Conservation (phyloP, 768 basidiomycete species). For the button mushroom (Agaricus bisporus) region DNA sequence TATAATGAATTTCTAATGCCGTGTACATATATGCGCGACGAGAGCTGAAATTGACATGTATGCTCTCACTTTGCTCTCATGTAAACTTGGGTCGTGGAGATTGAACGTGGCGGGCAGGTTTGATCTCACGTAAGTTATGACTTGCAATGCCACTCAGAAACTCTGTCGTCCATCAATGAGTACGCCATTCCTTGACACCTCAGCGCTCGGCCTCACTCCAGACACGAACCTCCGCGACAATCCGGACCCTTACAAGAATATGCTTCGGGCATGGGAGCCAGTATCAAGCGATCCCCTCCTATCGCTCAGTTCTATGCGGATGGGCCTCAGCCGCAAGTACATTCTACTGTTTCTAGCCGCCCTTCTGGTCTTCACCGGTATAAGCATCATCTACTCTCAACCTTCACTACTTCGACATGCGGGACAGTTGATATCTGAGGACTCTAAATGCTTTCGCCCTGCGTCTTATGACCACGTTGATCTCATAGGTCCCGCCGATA, state of each 20-base stretch:
- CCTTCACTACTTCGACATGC: not conserved
- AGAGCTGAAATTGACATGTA: no score
- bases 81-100: no score
- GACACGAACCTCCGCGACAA: not conserved
- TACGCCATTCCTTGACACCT: no score
- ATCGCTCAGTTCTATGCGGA: not conserved
- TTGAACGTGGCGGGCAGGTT: no score
- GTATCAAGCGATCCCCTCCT: not conserved
- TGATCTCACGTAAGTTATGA: no score
- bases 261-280: not conserved
- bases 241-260: not conserved
- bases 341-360: not conserved
- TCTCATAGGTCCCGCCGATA: not conserved
- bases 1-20: no score
- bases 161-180: no score
- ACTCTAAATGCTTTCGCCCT: not conserved
- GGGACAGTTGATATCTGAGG: not conserved
- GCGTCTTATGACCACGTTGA: not conserved
- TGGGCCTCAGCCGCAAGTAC: not conserved
- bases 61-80: no score
- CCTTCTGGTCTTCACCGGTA: not conserved
- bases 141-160: no score
- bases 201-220: no score
- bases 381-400: not conserved
- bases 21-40: no score